Base-by-base conservation (phyloP, 768 basidiomycete genomes). In the Termitomyces sp. region DNA sequence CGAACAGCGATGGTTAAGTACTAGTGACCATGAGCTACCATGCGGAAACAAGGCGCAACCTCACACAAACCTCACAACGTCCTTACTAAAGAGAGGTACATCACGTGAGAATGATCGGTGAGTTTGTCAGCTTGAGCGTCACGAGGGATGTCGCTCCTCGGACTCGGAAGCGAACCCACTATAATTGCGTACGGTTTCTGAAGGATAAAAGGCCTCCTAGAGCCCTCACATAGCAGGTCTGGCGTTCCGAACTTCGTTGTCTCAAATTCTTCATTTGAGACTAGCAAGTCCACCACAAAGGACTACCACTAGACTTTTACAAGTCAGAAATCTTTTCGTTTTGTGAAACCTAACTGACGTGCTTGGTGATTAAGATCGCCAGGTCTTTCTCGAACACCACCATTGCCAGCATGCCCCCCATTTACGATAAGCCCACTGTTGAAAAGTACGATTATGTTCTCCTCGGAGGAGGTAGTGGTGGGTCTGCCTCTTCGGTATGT, bases 381-480 rank as follows among this genome's bases (percentile, higher is more conserved):
- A 73, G 81, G 72, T 69, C 74, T 41, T 75, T 83, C 41, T 66
- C 69, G 36, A 71, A 64, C 33, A 67, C 63, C 39, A 66, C 73
- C 12, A 61, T 68, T 40, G 56, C 64, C n/a, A 79, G 70, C 25
- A 91, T 92, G 89, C 79, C 91, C 47, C 90, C 91, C 35, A 72
- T 90, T 44, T 76, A 61, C 57, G 76, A 82, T 51, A 83, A 76
- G 63, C 85, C 88, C 16, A 82, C 77, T 3, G 66, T 69, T 16
- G 84, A 85, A 41, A 82, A 81, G 66, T 92, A 89, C 68, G 94
- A 97, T 66, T 85, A 89, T 63, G 82, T 97, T 47, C 84, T 91
- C 62, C 86, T 97, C 63, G 94, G 94, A 49, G 94, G 93, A 56
- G 97, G 97, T 33, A 94, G 91, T 56, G 97, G 94, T 54, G 97